phyloP scores from a whole-genome alignment of 768 basidiomycete genomes.

The Boletus rex-veris region DNA sequence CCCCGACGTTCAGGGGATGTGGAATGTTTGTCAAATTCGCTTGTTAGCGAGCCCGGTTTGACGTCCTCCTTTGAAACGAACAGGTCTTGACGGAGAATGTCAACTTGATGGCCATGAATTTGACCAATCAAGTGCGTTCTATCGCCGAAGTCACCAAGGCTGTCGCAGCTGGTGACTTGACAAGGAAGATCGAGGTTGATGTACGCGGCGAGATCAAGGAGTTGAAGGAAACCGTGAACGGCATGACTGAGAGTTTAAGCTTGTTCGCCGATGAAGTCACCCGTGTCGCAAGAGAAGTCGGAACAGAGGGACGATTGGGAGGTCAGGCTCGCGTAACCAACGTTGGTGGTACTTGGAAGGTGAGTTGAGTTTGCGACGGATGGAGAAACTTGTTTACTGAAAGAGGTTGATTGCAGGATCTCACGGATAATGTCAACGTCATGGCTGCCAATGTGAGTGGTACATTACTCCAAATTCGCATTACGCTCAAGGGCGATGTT shows the following conservation, averaged over 20 bases:
- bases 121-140: conserved; percentile 88
- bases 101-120: conserved; percentile 85
- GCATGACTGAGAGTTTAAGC: conserved; percentile 87
- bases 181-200: conserved; percentile 89
- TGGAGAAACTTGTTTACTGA: not conserved
- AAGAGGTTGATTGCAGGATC: conserved; percentile 43
- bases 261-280: conserved; percentile 82
- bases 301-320: conserved; percentile 92
- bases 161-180: conserved; percentile 89
- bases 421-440: conserved; percentile 94
- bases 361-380: conserved; percentile 8
- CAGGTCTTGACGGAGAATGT: conserved; percentile 73
- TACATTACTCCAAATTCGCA: not conserved
- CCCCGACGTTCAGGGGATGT: conserved; percentile 91
- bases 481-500: conserved; percentile 4
- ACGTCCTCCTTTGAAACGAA: not conserved
- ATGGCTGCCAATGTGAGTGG: conserved; percentile 85
- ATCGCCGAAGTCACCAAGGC: conserved; percentile 93
- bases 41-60: conserved; percentile 9
- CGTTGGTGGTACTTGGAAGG: conserved; percentile 96
- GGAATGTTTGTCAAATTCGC: conserved; percentile 58
- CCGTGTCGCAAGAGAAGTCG: conserved; percentile 92
- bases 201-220: conserved; percentile 91
- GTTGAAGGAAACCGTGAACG: conserved; percentile 89
- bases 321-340: conserved; percentile 92